Conservation (phyloP, 495 filamentous ascomycete species). For the Astrocystis sublimbata region DNA sequence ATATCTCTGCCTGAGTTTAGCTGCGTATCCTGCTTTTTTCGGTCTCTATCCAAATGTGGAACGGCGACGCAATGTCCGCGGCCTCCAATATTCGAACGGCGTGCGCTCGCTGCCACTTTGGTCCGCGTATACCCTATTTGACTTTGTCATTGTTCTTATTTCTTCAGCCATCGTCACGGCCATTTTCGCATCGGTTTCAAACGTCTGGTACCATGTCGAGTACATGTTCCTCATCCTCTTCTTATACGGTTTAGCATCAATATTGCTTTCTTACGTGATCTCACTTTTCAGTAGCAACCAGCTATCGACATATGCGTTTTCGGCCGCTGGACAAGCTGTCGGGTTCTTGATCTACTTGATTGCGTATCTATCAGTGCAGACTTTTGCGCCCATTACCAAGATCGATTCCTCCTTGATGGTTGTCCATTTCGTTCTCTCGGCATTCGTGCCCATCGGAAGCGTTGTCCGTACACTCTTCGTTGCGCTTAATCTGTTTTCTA, state of each 20-base stretch:
- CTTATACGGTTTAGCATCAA: slow-evolving; percentile 68
- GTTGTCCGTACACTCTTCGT: slow-evolving; percentile 70
- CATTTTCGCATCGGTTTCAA: slow-evolving; percentile 59
- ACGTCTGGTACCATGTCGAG: slow-evolving; percentile 64
- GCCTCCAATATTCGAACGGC: slow-evolving; percentile 85
- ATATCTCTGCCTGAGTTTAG: slow-evolving; percentile 76
- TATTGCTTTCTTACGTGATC: slow-evolving; percentile 66
- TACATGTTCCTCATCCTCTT: slow-evolving; percentile 73
- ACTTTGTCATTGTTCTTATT: slow-evolving; percentile 68
- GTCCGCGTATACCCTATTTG: slow-evolving; percentile 76
- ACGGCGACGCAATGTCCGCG: slow-evolving; percentile 71
- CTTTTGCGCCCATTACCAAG: slow-evolving; percentile 61
- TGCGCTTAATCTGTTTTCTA: slow-evolving; percentile 74
- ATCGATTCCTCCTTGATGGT: slow-evolving; percentile 60
- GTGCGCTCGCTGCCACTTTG: slow-evolving; percentile 71
- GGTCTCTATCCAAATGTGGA: slow-evolving; percentile 83
- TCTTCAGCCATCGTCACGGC: slow-evolving; percentile 58
- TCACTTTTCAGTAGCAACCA: slow-evolving; percentile 68
- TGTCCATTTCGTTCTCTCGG: slow-evolving; percentile 67
- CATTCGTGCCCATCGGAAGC: slow-evolving; percentile 68
- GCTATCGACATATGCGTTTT: slow-evolving; percentile 71
- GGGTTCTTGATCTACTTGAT: slow-evolving; percentile 80
- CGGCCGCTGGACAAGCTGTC: slow-evolving; percentile 69
- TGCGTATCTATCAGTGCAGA: slow-evolving; percentile 66
- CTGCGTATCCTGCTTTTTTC: slow-evolving; percentile 80